These are phyloP conservation scores for Keithomyces neogunnii DNA, from an alignment of 2,329 filamentous ascomycete genomes.

Conservation along the genomic window DNA sequence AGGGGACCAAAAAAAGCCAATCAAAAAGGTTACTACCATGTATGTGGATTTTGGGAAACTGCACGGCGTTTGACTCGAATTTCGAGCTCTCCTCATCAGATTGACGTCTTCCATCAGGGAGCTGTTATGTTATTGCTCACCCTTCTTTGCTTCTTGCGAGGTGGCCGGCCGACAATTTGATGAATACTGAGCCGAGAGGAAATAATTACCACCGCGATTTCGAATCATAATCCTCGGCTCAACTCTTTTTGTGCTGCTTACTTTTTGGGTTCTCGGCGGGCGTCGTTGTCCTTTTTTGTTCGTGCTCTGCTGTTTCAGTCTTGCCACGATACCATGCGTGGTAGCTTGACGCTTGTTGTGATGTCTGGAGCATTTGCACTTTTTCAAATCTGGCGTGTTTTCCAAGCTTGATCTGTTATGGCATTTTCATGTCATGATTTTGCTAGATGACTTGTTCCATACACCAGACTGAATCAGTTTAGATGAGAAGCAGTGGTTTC, in stretches of 20 bases:
- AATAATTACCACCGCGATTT: conserved; percentile 17
- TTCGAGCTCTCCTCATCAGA: conserved; percentile 35
- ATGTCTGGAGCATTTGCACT: background rate
- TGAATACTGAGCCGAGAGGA: conserved; percentile 34
- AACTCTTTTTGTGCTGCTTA: conserved; percentile 11
- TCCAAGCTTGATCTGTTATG: background rate
- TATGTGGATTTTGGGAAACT: conserved; percentile 9
- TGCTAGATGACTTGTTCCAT: background rate
- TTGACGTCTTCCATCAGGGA: conserved; percentile 39
- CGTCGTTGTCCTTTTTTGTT: conserved; percentile 10
- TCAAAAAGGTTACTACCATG: conserved; percentile 13
- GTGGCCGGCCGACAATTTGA: conserved; percentile 37
- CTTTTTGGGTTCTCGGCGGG: conserved; percentile 10
- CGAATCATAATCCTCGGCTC: conserved; percentile 21
- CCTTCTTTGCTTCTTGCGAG: conserved; percentile 40
- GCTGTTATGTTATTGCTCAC: conserved; percentile 23
- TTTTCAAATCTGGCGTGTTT: background rate
- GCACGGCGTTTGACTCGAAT: conserved; percentile 24
- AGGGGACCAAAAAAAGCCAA: conserved; percentile 11
- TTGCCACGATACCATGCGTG: conserved; percentile 4
- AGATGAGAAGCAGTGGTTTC: background rate
- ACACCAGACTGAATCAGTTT: background rate
- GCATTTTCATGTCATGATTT: background rate
- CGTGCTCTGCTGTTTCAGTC: conserved; percentile 12
- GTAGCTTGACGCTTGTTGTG: background rate